Base-by-base conservation (phyloP, 2,329 filamentous ascomycete species). In the Celoporthe dispersa region DNA sequence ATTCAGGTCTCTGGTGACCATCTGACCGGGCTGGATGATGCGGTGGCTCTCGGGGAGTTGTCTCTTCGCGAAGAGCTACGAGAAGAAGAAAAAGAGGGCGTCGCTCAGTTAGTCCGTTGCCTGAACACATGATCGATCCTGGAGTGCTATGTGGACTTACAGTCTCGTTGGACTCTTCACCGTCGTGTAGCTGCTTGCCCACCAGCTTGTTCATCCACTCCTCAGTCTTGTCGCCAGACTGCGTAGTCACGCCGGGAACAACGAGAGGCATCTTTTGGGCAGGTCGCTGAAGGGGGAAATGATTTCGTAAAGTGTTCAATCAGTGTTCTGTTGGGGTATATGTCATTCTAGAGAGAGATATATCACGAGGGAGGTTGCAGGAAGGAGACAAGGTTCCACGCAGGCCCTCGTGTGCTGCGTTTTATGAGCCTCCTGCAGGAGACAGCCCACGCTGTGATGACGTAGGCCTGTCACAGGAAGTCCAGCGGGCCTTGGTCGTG, bases 181-280 rank as follows among this genome's bases (percentile, higher is more conserved):
- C 75, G 0, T 88, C 88, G 14, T 84, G 83, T 16, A 90, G 79
- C 63, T 84, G 90, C 86, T 91, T 91, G 76, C 89, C 89, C 61
- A 88, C 84, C 5, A 91, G 82, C 82, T 90, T 89, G 79, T 84
- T 85, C 73, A 80, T 81, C 89, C 89, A 91, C 75, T 88, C 83
- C 70, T 88, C 81, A 48, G 84, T 87, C 79, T 84, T 83, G 74
- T 78, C 79, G 73, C 78, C 78, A 55, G 82, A 79, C 72, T 80
- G 81, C 65, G 75, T 82, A 73, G 83, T 88, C 74, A 90, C 80
- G 76, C 86, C 87, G 68, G 88, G 88, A 25, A 89, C 84, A 75
- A 91, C 84, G 80, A 91, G 88, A 86, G 89, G 89, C 89, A 91
- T 87, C 7, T 78, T n/a, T n/a, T 90, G 81, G n/a, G 66, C 62